phyloP scores from a whole-genome alignment of 78 protist species.

The Carpediemonas membranifera region DNA sequence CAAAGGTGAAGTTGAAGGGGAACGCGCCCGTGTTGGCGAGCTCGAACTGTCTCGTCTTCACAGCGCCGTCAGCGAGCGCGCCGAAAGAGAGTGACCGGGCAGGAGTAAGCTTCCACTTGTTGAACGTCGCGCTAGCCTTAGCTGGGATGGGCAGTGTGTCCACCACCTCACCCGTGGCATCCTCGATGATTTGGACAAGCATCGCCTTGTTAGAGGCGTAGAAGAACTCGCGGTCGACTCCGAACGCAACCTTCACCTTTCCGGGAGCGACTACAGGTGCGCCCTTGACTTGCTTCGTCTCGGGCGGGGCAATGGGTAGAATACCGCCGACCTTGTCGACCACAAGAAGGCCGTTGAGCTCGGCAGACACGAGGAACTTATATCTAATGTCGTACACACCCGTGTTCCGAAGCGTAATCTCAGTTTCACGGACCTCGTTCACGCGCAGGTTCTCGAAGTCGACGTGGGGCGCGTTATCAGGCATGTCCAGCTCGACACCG shows the following conservation, averaged over 20 bases:
- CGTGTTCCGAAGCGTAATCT: conserved; percentile 21
- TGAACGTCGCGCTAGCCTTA: conserved; percentile 20
- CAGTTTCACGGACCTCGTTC: background rate
- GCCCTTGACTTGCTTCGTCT: too few species aligned
- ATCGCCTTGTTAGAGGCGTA: background rate
- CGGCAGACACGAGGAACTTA: conserved; percentile 1
- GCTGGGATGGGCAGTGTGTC: conserved; percentile 3
- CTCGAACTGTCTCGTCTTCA: conserved; percentile 32
- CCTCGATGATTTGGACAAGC: conserved; percentile 5
- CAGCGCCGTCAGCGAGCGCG: conserved; percentile 16
- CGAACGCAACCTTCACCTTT: background rate
- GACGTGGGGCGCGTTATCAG: too few species aligned
- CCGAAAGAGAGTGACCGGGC: conserved; percentile 56
- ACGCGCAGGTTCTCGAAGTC: conserved; percentile 25
- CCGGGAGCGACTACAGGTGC: background rate
- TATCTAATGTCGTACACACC: conserved; percentile 42
- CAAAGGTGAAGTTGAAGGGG: conserved; percentile 27
- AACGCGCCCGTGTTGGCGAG: conserved; percentile 54
- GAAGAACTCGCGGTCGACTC: background rate
- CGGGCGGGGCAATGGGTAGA: too few species aligned
- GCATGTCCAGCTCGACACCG: too few species aligned
- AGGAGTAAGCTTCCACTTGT: conserved; percentile 33
- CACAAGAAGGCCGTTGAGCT: too few species aligned
- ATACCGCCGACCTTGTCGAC: too few species aligned
- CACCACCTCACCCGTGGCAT: background rate